These are phyloP conservation scores for Colletotrichum magnum DNA, from an alignment of 2,329 filamentous ascomycete genomes.

Conservation along the genomic window DNA sequence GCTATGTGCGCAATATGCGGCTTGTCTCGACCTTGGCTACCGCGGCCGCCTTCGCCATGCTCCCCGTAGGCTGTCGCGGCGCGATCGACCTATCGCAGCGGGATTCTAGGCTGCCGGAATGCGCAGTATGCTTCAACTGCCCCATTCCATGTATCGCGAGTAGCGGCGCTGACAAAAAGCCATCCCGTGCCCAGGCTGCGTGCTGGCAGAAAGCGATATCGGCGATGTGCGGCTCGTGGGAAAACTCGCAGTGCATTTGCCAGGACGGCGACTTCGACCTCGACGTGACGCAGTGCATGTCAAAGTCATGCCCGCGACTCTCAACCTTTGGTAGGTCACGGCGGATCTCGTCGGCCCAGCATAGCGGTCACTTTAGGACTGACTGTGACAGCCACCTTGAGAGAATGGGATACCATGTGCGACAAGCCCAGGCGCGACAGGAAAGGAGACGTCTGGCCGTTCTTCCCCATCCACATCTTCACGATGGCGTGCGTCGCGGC, in stretches of 20 bases:
- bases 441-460: constrained; percentile 20
- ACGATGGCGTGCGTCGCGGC: constrained; percentile 13
- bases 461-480: constrained; percentile 26
- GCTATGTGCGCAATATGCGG: constrained; percentile 2
- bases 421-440: constrained; percentile 13
- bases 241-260: constrained; percentile 14
- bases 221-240: constrained; percentile 11
- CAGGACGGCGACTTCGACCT: constrained; percentile 6
- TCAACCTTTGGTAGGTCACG: constrained; percentile 15
- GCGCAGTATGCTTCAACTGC: neutral
- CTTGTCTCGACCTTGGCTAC: too few species aligned
- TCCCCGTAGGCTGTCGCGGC: neutral
- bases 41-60: neutral
- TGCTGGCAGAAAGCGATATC: constrained; percentile 18
- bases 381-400: neutral
- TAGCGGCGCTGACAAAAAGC: neutral
- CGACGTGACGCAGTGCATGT: constrained; percentile 25
- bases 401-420: constrained; percentile 33
- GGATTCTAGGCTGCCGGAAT: constrained; percentile 7
- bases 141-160: accelerated
- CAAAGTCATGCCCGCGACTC: constrained; percentile 20
- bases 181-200: neutral
- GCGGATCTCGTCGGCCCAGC: neutral
- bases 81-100: constrained; percentile 9
- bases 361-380: too few species aligned